Evolutionary conservation across 495 filamentous ascomycete genomes (phyloP).

Genomic region (Penicillium arizonense): DNA sequence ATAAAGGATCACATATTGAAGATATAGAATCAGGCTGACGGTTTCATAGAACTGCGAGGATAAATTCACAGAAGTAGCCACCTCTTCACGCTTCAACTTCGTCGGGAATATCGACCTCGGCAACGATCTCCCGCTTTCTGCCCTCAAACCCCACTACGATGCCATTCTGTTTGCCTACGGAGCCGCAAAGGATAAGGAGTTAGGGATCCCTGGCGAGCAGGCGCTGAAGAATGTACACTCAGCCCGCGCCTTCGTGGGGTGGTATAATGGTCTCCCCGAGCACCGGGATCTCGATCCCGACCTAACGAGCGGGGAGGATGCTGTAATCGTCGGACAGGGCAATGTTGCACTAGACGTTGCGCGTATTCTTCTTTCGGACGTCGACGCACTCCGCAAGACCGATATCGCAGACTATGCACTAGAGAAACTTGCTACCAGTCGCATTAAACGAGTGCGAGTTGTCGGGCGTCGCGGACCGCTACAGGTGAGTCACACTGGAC

Average conservation of each 20-base stretch:
- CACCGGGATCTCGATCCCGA: slow-evolving; percentile 74
- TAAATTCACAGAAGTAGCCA: slow-evolving; percentile 85
- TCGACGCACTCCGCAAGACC: slow-evolving; percentile 71
- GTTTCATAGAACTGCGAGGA: slow-evolving; percentile 80
- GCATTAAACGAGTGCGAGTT: slow-evolving; percentile 74
- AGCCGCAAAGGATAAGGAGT: slow-evolving; percentile 73
- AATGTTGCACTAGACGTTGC: slow-evolving; percentile 96
- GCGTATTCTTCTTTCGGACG: slow-evolving; percentile 73
- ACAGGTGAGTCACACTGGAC: slow-evolving; percentile 54
- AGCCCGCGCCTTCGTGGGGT: slow-evolving; percentile 91
- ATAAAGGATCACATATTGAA: not conserved
- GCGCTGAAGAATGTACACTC: slow-evolving; percentile 72
- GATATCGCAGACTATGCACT: slow-evolving; percentile 87
- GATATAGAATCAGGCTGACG: not conserved
- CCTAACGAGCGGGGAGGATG: slow-evolving; percentile 75
- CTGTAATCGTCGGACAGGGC: slow-evolving; percentile 88
- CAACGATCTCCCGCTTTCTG: slow-evolving; percentile 62
- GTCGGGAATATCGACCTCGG: slow-evolving; percentile 87
- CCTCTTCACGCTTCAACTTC: slow-evolving; percentile 80
- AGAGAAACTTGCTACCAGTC: slow-evolving; percentile 68
- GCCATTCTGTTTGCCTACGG: slow-evolving; percentile 93
- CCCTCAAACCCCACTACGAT: slow-evolving; percentile 81
- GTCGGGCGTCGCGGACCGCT: slow-evolving; percentile 85
- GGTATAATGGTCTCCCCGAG: slow-evolving; percentile 96
- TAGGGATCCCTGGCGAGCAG: slow-evolving; percentile 81